Evolutionary conservation across 1,139 yeast species (phyloP).

Genomic region (Hemisphaericaspora xylanilytica): DNA sequence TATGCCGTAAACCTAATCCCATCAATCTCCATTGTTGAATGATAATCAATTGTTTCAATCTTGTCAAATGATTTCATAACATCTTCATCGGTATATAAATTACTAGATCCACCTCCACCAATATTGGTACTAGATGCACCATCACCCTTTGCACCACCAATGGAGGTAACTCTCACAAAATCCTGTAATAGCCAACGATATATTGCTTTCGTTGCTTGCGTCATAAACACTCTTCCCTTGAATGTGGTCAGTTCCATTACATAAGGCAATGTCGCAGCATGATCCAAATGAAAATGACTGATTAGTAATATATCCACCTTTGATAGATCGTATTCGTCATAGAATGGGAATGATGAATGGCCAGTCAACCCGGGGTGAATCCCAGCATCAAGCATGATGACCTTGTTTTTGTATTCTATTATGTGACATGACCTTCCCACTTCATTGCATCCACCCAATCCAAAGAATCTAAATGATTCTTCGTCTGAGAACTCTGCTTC

Average conservation of each 20-base stretch:
- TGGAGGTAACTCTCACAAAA: slow-evolving; percentile 86
- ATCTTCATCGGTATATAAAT: slow-evolving; percentile 87
- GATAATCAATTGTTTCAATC: slow-evolving; percentile 93
- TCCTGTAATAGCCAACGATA: slow-evolving; percentile 93
- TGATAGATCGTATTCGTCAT: slow-evolving; percentile 89
- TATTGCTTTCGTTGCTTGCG: slow-evolving; percentile 98
- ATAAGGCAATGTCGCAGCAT: slow-evolving; percentile 95
- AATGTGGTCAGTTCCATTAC: slow-evolving; percentile 97
- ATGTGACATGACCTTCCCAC: slow-evolving; percentile 97
- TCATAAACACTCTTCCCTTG: slow-evolving; percentile 95
- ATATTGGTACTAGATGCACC: slow-evolving; percentile 21
- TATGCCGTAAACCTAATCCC: slow-evolving; percentile 96
- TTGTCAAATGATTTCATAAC: slow-evolving; percentile 80
- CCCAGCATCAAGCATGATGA: slow-evolving; percentile 98
- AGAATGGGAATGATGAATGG: slow-evolving; percentile 86
- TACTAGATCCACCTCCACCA: slow-evolving; percentile 35
- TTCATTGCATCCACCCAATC: slow-evolving; percentile 99
- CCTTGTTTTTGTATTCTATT: slow-evolving; percentile 87
- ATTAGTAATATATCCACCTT: slow-evolving; percentile 83
- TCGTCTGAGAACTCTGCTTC: slow-evolving; percentile 27
- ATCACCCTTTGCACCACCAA: slow-evolving; percentile 39
- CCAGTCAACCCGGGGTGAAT: slow-evolving; percentile 96
- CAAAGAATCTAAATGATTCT: slow-evolving; percentile 62
- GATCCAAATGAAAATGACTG: slow-evolving; percentile 95
- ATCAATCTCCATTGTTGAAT: slow-evolving; percentile 89